Base-by-base conservation (phyloP, 2,329 filamentous ascomycete genomes). In the Pseudodiploospora longispora region DNA sequence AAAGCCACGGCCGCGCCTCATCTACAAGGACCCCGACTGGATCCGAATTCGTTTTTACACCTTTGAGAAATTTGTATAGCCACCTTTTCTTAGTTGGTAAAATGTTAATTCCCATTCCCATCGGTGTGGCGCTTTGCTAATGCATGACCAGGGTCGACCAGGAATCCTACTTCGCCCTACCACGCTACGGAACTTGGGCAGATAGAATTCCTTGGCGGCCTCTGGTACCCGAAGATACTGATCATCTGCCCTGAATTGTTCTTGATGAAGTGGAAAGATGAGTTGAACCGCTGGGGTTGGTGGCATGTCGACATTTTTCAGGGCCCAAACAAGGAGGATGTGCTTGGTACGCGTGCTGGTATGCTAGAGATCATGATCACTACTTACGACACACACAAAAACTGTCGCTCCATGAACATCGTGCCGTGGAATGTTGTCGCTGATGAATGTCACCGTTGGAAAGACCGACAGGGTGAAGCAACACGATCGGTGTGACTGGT, bases 361-460 rank as follows among this genome's bases (percentile, higher is more conserved):
- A 76, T 85, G 41, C 64, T 90, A 1, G 93, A 98, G 64, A 81
- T 97, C 49, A 82, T 97, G 76, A 86, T 98, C 49, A 97, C 91
- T 1, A 97, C 93, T 0, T 97, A 97, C 59, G 76, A 78, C 7
- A 97, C 91, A 0, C 97, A 97, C 65, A 82, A 84, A 56, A 87
- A 88, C 54, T 80, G 84, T 52, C 76, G 79, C 52, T 64, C 72
- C 19, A 74, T 98, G 56, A 98, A 98, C 59, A 79, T 83, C 54
- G 74, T 97, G 0, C 75, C 84, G 42, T 98, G 93, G 93, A 93
- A 98, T 60, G 85, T 95, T 2, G 80, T 98, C 42, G 91, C 90
- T 2, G 93, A 98, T 54, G 93, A 98, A 64, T 96, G 89, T 55
- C 93, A 98, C 58, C 73, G 75, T 33, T 79, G 97, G 59, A 98